Percentiles rank a stretch among this genome's conserved stretches.
Conservation (phyloP, 179 eudicot genomes). For the Beta macrorhiza region DNA sequence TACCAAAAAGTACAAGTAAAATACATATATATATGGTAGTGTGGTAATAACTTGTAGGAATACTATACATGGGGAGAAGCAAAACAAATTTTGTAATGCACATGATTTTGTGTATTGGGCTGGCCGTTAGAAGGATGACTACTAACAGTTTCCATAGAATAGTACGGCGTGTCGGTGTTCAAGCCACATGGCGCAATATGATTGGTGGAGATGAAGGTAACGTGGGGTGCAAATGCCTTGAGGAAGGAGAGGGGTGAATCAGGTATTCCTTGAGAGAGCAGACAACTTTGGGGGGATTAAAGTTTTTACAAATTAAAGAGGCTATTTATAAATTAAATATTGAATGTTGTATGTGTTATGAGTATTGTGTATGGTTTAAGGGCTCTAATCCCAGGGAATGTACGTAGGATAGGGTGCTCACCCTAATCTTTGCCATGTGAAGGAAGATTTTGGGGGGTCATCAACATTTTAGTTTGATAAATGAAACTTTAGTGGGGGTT, state of each 20-base stretch:
- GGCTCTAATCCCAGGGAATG: constrained; percentile 38
- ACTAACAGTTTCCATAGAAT: constrained; percentile 40
- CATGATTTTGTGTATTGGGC: constrained; percentile 31
- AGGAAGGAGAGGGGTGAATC: constrained; percentile 26
- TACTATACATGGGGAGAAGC: neutral
- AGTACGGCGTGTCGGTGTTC: constrained; percentile 43
- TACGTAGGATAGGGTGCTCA: constrained; percentile 19
- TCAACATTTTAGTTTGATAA: constrained; percentile 9
- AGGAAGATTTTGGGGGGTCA: constrained; percentile 7
- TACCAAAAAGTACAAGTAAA: constrained; percentile 17
- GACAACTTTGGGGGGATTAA: constrained; percentile 27
- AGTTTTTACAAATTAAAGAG: neutral
- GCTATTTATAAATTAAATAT: neutral
- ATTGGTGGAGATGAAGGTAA: constrained; percentile 42
- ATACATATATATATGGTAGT: neutral
- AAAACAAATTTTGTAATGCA: constrained; percentile 20
- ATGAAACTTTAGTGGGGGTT: neutral
- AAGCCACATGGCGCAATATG: constrained; percentile 27
- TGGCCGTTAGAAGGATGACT: constrained; percentile 32
- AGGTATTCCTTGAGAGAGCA: constrained; percentile 26
- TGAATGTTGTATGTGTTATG: neutral
- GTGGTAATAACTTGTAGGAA: neutral
- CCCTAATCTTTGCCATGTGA: constrained; percentile 25
- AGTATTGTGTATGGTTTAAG: constrained; percentile 25
- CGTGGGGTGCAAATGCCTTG: constrained; percentile 37